Evolutionary conservation across 176 grass and related monocot genomes (phyloP), one percentile per base, ranked within the genome.

Genomic region (Eleusine coracana): DNA sequence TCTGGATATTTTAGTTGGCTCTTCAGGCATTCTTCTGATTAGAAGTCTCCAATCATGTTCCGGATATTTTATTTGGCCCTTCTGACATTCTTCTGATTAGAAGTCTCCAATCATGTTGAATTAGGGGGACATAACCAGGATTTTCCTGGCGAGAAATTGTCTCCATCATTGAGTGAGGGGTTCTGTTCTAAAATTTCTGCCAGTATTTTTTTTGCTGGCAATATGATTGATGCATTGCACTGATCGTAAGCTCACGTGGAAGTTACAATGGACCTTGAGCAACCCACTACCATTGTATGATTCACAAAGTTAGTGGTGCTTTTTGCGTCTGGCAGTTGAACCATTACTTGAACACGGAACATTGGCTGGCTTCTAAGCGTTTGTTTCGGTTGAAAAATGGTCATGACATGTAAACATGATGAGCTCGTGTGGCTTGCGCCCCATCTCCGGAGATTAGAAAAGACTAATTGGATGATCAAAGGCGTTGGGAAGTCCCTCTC

Each of bases 241-340:
- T 63, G 0, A 42, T 42, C 5, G 9, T 14, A 3, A 12, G 27
- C 58, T 3, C 45, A 37, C 20, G 38, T n/a, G 68, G 18, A 55
- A 68, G 27, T 9, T 21, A 8, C 31, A 28, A 5, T 59, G 28
- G 21, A 28, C 21, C n/a, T 31, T 12, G 6, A 69, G 71, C 27
- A 77, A 83, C 20, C 68, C 66, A 73, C 54, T 71, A 45, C 3
- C 14, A 5, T 66, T 82, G 66, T 14, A 68, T 74, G 46, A 66
- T 80, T 86, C 11, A 58, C 5, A 6, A 37, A 10, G 41, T 42
- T 29, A 46, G 45, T 14, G 0, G 0, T 72, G 20, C 17, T 17
- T 16, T 44, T 0, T 44, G 46, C 41, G 41, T 50, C n/a, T 7
- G 46, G 77, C 31, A 40, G 77, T 54, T 40, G 83, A 21, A 16